Conservation (phyloP, 495 filamentous ascomycete genomes). For the Daldinia concentrica region DNA sequence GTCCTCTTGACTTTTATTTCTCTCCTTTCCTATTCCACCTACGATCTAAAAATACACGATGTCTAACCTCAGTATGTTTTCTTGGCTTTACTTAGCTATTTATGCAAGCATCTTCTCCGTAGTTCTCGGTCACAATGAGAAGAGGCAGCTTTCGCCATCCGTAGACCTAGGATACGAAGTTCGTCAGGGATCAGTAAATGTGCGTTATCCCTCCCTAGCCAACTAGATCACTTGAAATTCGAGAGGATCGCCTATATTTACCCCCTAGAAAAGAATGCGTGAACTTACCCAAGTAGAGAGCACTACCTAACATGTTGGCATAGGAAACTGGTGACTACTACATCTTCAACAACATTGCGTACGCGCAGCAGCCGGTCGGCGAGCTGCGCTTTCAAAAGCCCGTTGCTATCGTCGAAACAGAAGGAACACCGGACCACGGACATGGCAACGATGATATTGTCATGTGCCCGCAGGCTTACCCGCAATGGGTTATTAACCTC, state of each 20-base stretch:
- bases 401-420: not conserved
- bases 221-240: not conserved
- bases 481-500: conserved; percentile 32
- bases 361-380: conserved; percentile 33
- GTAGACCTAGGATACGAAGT: conserved; percentile 39
- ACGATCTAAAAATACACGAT: not conserved
- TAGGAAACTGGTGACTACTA: conserved; percentile 37
- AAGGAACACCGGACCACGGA: conserved; percentile 9
- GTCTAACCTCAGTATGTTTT: conserved; percentile 8
- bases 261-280: too few species aligned
- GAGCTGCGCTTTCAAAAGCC: conserved; percentile 30
- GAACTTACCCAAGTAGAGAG: not conserved
- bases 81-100: conserved; percentile 10
- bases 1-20: not conserved
- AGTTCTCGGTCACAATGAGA: conserved; percentile 5
- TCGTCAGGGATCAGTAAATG: conserved; percentile 29
- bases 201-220: conserved; percentile 6
- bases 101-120: not conserved
- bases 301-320: not conserved
- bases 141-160: not conserved
- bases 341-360: conserved; percentile 37
- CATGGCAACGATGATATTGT: conserved; percentile 1
- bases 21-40: not conserved
- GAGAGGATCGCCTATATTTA: too few species aligned
- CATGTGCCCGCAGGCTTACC: conserved; percentile 39